Evolutionary conservation across 345 rosid genomes (phyloP), one percentile per base, ranked within the genome.

Genomic region (Eucalyptus cladocalyx): DNA sequence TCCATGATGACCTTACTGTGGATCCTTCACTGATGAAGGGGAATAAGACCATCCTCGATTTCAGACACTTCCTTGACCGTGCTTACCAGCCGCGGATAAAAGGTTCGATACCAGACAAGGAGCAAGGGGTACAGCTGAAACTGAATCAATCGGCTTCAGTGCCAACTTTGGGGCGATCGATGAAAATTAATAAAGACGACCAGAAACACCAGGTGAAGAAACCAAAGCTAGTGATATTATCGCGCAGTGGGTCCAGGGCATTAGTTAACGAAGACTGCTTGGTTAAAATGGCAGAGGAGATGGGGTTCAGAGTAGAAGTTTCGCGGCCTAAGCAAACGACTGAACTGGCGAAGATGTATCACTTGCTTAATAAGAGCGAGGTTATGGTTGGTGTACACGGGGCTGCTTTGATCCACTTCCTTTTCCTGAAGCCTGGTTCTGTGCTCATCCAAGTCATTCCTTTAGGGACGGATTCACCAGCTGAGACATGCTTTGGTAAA

Each of bases 341-440:
- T 23, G 99, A 96, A 83, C 91, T 97, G 91, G 96, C 97, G 32
- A 96, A 89, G 94, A 94, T 94, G 34, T 97, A 96, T 69, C 62
- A 88, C 5, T 92, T 90, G 34, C 88, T 96, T 81, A 95, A 94
- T 88, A 90, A 96, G 13, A 97, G 97, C 87, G 95, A 94, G 89
- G 97, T 97, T 4, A 94, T 95, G 97, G 89, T 97, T 24, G 98
- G 98, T 80, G 99, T 97, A 21, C 99, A 97, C 86, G 98, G 99
- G 88, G 99, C 99, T 14, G 99, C 99, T 60, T 96, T 97, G 98
- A 96, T 97, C 26, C 99, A 96, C 89, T 94, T 97, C 88, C 95
- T 97, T 4, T 96, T 96, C 90, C 92, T 95, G 96, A 94, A 86
- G 88, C 97, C 99, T 3, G 94, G 95, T 47, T 94, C 93, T 1